A percentile compares a stretch with the other conserved stretches of the same genome.
Conservation (phyloP, 176 grass and related monocot genomes). For the Panicum miliaceum region DNA sequence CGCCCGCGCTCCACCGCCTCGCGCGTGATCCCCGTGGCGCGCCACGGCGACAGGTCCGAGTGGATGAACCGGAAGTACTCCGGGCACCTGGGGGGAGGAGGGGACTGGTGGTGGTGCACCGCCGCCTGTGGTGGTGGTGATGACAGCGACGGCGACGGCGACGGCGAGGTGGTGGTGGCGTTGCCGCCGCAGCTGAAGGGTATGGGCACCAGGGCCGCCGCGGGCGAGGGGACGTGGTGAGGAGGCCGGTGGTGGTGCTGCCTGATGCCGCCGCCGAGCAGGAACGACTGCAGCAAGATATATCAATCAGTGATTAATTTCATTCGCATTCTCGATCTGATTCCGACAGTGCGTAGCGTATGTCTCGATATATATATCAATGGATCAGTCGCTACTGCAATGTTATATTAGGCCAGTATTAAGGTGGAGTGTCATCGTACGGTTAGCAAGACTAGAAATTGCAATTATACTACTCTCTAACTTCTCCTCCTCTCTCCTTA, state of each 20-base stretch:
- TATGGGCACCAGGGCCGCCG: not conserved
- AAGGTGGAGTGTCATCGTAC: too few species aligned
- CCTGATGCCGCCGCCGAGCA: conserved; percentile 2
- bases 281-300: conserved; percentile 31
- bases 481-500: too few species aligned
- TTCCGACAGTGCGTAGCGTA: too few species aligned
- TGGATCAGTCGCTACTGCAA: too few species aligned
- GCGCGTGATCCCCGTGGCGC: conserved; percentile 6
- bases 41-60: conserved; percentile 66
- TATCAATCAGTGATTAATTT: too few species aligned
- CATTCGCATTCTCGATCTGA: too few species aligned
- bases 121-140: not conserved
- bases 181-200: conserved; percentile 32
- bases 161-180: not conserved
- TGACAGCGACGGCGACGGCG: not conserved
- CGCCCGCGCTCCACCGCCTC: conserved; percentile 30
- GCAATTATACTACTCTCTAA: too few species aligned
- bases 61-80: conserved; percentile 80
- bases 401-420: too few species aligned
- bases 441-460: too few species aligned
- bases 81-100: conserved; percentile 32
- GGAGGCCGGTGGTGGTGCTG: not conserved
- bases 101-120: not conserved
- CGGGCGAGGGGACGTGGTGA: not conserved
- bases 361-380: too few species aligned